Evolutionary conservation across 148 eudicot genomes (phyloP), one percentile per base, ranked within the genome.

Genomic region (Chenopodium suecicum): DNA sequence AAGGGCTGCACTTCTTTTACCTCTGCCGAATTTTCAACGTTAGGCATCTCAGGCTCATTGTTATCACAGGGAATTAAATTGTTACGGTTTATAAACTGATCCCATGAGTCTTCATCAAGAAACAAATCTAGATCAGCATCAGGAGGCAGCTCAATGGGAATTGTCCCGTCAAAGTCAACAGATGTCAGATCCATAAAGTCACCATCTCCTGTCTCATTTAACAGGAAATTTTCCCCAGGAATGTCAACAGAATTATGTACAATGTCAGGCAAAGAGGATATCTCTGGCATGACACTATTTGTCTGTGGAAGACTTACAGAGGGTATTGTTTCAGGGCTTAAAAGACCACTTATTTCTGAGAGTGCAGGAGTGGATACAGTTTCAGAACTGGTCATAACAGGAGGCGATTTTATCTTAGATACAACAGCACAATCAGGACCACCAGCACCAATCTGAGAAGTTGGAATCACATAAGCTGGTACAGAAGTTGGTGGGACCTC

Each of bases 401-500:
- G 85, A 17, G 90, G 77, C 20, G 84, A 63, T 34, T 84, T 79
- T 47, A 75, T 54, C 66, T 84, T 81, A 44, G 84, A 73, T 48
- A 75, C 7, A 4, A 80, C 75, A 78, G 82, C 69, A 79, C 47
- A 84, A 79, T 37, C 86, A 81, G 81, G 82, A 62, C 73, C 75
- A 47, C 48, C n/a, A 50, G 85, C 58, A 64, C 48, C 76, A 50
- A 75, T 46, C 63, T 81, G 75, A 22, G 84, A 65, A 32, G 63
- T 77, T 72, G 66, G 27, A 0, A 80, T 46, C 25, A 71, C 8
- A 71, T 50, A 79, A 81, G 84, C 66, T 27, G 80, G 83, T 17
- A 34, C 72, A 48, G 86, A 81, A 75, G 86, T 86, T 75, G 89
- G 82, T 70, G 88, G 81, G 60, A 86, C 88, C 85, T 90, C 93